Evolutionary conservation across 805 yeast species (phyloP).

Genomic region (Tetrapisispora taiwanensis): DNA sequence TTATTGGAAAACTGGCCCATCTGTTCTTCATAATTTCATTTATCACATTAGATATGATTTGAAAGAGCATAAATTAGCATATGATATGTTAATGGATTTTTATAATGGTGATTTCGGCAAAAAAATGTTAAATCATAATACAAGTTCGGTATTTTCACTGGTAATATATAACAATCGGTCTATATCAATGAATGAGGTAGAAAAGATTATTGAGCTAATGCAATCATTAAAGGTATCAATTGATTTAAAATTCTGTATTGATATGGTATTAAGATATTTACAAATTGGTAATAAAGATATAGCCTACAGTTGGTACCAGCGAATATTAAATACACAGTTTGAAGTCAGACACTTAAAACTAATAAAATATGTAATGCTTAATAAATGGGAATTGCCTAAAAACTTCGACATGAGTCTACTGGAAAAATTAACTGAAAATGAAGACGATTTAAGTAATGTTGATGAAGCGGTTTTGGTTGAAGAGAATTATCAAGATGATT

Average conservation of each 20-base stretch:
- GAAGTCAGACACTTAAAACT: conserved; percentile 14
- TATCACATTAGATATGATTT: conserved; percentile 11
- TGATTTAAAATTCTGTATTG: conserved; percentile 19
- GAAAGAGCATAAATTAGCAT: conserved; percentile 16
- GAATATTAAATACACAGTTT: conserved; percentile 16
- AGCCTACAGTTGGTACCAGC: conserved; percentile 24
- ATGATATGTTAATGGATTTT: conserved; percentile 18
- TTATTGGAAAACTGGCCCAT: conserved; percentile 13
- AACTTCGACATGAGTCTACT: conserved; percentile 10
- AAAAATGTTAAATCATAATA: conserved; percentile 6
- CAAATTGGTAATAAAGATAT: conserved; percentile 10
- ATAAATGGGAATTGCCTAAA: conserved; percentile 22
- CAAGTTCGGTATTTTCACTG: conserved; percentile 18
- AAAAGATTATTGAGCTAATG: conserved; percentile 16
- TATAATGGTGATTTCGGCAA: conserved; percentile 7
- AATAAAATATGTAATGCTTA: conserved; percentile 9
- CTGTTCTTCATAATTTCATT: conserved; percentile 16
- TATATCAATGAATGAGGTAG: conserved; percentile 12
- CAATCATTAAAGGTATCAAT: conserved; percentile 13
- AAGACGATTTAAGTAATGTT: background rate
- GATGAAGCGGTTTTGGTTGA: conserved; percentile 4
- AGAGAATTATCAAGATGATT: background rate
- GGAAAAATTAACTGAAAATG: conserved; percentile 5
- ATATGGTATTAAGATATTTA: conserved; percentile 18
- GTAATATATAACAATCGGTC: conserved; percentile 15